A percentile compares a stretch with the other conserved stretches of the same genome.
Evolutionary conservation across 495 filamentous ascomycete species (phyloP).

Genomic region (Chlorociboria aeruginascens): DNA sequence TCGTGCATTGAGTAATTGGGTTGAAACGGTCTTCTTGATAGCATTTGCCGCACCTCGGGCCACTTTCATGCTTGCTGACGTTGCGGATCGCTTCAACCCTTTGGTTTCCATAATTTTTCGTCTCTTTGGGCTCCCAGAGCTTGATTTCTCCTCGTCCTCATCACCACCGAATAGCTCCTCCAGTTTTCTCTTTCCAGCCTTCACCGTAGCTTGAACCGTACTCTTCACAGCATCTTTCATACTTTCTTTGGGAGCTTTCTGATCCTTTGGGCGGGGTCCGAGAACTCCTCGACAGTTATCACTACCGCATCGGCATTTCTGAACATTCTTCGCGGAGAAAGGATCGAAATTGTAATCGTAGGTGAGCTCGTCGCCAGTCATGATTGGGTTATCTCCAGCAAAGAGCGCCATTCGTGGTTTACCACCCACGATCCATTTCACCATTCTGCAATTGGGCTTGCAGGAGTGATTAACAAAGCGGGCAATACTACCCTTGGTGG

Average conservation of each 20-base stretch:
- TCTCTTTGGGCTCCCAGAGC: conserved; percentile 23
- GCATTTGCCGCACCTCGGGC: conserved; percentile 11
- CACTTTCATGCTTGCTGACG: conserved; percentile 12
- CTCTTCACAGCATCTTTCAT: conserved; percentile 32
- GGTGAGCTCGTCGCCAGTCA: conserved; percentile 92
- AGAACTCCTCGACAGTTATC: conserved; percentile 66
- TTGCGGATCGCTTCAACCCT: conserved; percentile 21
- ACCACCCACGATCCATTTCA: conserved; percentile 92
- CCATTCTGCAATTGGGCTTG: conserved; percentile 93
- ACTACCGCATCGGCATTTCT: conserved; percentile 71
- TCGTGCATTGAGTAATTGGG: conserved; percentile 10
- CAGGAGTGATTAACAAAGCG: conserved; percentile 98
- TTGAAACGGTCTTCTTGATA: conserved; percentile 15
- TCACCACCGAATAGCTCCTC: conserved; percentile 22
- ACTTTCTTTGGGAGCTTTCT: conserved; percentile 24
- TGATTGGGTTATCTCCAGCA: conserved; percentile 77
- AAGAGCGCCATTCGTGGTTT: conserved; percentile 97
- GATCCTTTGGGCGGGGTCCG: conserved; percentile 56
- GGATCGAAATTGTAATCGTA: conserved; percentile 99
- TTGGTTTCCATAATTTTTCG: conserved; percentile 28
- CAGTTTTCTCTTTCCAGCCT: conserved; percentile 30
- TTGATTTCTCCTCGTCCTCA: background rate
- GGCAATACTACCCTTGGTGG: conserved; percentile 87
- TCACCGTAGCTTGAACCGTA: conserved; percentile 24
- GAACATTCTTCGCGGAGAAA: conserved; percentile 70